Evolutionary conservation across 208 protist species (phyloP).

Genomic region (Spongospora subterranea): DNA sequence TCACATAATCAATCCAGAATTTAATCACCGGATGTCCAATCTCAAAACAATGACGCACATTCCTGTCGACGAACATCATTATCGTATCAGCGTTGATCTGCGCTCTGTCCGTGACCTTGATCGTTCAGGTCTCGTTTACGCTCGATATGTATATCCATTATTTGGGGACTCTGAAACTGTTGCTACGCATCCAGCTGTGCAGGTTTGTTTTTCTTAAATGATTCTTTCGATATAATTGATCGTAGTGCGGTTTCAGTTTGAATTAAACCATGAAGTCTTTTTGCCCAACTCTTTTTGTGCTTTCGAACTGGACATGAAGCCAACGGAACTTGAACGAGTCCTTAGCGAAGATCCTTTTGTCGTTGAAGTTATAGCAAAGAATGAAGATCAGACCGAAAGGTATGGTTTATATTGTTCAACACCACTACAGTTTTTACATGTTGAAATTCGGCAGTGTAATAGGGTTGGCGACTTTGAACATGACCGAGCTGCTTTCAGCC

Average conservation of each 20-base stretch:
- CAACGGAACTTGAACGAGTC: not conserved
- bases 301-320: not conserved
- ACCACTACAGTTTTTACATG: not conserved
- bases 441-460: not conserved
- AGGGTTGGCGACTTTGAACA: slow-evolving; percentile 23
- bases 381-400: not conserved
- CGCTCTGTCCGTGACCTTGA: slow-evolving; percentile 10
- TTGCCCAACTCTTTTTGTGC: slow-evolving; percentile 38
- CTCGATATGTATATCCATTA: slow-evolving; percentile 43
- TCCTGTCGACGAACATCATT: not conserved
- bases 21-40: not conserved
- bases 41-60: not conserved
- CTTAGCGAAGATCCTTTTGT: slow-evolving; percentile 13
- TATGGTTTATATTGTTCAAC: not conserved
- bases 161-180: not conserved
- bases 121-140: not conserved
- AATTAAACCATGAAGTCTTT: not conserved
- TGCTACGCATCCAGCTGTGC: slow-evolving; percentile 20
- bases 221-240: not conserved
- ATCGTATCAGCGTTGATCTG: slow-evolving; percentile 38
- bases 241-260: not conserved
- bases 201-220: not conserved
- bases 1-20: not conserved
- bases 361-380: slow-evolving; percentile 32
- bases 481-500: slow-evolving; percentile 10